These are phyloP conservation scores for Panellus pusillus DNA, from an alignment of 768 basidiomycete species.

Conservation along the genomic window DNA sequence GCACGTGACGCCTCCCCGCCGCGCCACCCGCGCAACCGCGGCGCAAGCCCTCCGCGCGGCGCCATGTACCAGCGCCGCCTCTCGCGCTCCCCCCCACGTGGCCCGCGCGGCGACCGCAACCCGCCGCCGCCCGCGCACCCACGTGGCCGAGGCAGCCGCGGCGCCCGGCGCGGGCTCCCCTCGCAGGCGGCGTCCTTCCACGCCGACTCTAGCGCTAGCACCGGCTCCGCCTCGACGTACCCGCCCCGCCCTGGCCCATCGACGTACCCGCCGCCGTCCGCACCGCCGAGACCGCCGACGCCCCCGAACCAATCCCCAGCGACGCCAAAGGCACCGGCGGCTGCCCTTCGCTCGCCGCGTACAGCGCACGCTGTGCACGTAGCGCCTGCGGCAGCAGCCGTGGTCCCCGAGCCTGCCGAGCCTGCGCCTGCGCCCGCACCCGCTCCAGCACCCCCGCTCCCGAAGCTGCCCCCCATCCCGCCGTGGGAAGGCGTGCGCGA, in stretches of 20 bases:
- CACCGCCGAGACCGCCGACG: too few species aligned
- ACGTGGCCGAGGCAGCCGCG: constrained; percentile 11
- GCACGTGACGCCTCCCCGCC: background rate
- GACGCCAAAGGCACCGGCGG: background rate
- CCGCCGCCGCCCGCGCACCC: too few species aligned
- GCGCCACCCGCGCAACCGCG: constrained; percentile 27
- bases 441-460: background rate
- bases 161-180: constrained; percentile 11
- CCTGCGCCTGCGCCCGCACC: too few species aligned
- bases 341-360: constrained; percentile 6
- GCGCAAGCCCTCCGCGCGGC: constrained; percentile 16
- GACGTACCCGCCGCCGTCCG: constrained; percentile 1
- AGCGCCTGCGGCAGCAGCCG: background rate
- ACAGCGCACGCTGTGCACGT: background rate
- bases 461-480: constrained; percentile 12
- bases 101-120: constrained; percentile 29
- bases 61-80: constrained; percentile 21
- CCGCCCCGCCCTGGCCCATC: background rate
- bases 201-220: background rate
- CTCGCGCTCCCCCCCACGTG: constrained; percentile 41
- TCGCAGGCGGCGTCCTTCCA: constrained; percentile 12
- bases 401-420: background rate
- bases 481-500: constrained; percentile 9
- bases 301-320: background rate
- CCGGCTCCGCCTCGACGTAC: constrained; percentile 7